Evolutionary conservation across 2,329 filamentous ascomycete species (phyloP).

Genomic region (Parascedosporium putredinis): DNA sequence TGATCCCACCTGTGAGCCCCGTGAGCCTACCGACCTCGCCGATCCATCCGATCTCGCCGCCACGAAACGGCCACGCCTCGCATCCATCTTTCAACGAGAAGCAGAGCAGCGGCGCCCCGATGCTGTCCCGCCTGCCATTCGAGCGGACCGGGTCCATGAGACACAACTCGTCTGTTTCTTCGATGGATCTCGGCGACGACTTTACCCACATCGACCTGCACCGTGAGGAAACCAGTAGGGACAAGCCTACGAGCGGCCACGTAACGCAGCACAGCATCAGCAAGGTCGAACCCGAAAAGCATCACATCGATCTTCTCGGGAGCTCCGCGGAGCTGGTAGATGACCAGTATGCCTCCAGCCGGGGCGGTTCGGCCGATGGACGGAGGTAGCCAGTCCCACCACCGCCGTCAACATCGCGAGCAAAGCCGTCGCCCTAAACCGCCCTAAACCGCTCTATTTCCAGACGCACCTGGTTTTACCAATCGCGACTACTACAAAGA

Average conservation of each 20-base stretch:
- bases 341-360: constrained; percentile 13
- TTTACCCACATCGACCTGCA: constrained; percentile 30
- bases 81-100: constrained; percentile 5
- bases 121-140: constrained; percentile 35
- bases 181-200: constrained; percentile 35
- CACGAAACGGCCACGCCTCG: constrained; percentile 7
- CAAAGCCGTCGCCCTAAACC: too few relatives aligned
- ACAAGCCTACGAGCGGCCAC: constrained; percentile 43
- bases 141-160: constrained; percentile 44
- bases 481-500: too few relatives aligned
- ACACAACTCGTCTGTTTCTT: constrained; percentile 40
- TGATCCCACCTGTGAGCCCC: constrained; percentile 14
- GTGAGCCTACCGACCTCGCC: constrained; percentile 7
- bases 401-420: background rate
- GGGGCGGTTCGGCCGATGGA: background rate
- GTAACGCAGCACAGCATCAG: constrained; percentile 49
- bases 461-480: too few relatives aligned
- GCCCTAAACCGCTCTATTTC: too few relatives aligned
- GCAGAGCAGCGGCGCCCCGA: constrained; percentile 10
- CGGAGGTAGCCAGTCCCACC: background rate
- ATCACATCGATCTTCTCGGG: constrained; percentile 35
- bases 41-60: constrained; percentile 6
- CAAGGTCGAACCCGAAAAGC: constrained; percentile 38
- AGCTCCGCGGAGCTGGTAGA: constrained; percentile 48
- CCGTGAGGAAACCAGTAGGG: constrained; percentile 28